These are phyloP conservation scores for Xylaria cubensis DNA, from an alignment of 495 filamentous ascomycete genomes.

Conservation along the genomic window DNA sequence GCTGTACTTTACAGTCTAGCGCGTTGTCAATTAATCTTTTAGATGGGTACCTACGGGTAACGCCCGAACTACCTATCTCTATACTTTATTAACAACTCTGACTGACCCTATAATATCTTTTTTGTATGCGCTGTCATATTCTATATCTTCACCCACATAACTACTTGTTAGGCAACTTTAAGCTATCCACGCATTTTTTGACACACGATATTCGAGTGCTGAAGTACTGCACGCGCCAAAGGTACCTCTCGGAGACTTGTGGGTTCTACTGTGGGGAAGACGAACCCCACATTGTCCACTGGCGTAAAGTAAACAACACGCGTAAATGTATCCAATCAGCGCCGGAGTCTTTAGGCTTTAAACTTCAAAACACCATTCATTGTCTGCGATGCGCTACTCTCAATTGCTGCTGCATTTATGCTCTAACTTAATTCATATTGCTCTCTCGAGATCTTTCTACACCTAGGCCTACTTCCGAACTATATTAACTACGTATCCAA, in stretches of 20 bases:
- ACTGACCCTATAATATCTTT: no score
- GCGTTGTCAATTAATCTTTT: no score
- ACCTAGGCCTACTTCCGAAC: not conserved
- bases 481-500: not conserved
- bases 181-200: not conserved
- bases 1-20: no score
- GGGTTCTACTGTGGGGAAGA: not conserved
- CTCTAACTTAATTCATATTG: not conserved
- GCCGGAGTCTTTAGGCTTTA: not conserved
- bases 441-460: not conserved
- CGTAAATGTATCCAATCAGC: constrained; percentile 24
- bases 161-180: no score
- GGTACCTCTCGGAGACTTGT: not conserved
- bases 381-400: not conserved
- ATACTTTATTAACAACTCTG: no score
- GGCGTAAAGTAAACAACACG: constrained; percentile 30
- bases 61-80: no score
- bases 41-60: no score
- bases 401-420: not conserved
- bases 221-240: no score
- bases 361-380: constrained; percentile 1
- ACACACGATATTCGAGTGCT: not conserved
- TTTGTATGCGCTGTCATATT: no score
- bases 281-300: constrained; percentile 1
- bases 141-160: no score